Evolutionary conservation across 768 basidiomycete genomes (phyloP), one percentile per base, ranked within the genome.

Genomic region (Russula sp.): DNA sequence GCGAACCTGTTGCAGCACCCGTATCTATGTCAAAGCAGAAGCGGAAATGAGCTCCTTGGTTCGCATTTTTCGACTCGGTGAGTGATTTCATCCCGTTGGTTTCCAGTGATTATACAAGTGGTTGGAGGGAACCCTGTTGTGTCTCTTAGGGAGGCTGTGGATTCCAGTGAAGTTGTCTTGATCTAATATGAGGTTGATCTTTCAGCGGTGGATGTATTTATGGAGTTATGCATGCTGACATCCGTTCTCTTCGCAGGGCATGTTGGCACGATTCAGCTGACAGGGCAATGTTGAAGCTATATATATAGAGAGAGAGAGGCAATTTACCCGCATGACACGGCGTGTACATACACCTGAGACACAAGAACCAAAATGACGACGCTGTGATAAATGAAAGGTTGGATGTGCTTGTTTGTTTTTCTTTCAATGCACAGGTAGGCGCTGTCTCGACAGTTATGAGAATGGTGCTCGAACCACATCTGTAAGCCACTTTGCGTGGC

Each of bases 141-240:
- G 65, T 40, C 61, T 69, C 71, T 68, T 65, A 51, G 51, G 65
- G 73, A 71, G 72, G 75, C 68, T 73, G 63, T 51, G 86, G 80
- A 72, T 75, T 78, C 80, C 85, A 14, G 45, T 85, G 89, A 84
- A 75, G 74, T 66, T 73, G 79, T 80, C 90, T 92, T 92, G 90
- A 92, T 92, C 90, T 92, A 92, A 92, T 91, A 86, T 91, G 90
- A 92, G 81, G 47, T 58, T 64, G 34, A 34, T 57, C 50, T n/a
- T 48, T 18, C 13, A 54, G 16, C 35, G n/a, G 47, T n/a, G 39
- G 55, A 47, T 39, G 18, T 65, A 16, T 55, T 14, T 20, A 27
- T 39, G 31, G 48, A 22, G 22, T 22, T 22, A 40, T 18, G 34
- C 37, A 10, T 32, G 51, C 59, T 65, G 22, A 62, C 42, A 9